Conservation (phyloP, 257 asterid genomes). For the Solanum virginianum region DNA sequence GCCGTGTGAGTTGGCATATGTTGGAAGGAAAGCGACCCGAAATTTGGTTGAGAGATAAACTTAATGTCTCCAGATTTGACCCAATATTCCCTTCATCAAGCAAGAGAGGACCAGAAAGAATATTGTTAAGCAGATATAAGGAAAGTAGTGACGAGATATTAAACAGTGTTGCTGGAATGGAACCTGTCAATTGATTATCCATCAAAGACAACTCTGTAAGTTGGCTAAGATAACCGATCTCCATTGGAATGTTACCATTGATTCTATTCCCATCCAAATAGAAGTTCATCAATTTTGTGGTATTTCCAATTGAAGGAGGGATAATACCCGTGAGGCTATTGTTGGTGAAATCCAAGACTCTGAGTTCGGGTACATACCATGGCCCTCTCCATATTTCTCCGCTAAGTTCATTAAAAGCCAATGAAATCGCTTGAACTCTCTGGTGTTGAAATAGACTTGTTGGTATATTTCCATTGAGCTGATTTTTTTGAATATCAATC, state of each 20-base stretch:
- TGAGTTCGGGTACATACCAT: not conserved
- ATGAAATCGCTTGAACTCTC: not conserved
- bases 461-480: not conserved
- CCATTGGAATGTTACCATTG: not conserved
- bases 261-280: not conserved
- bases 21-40: not conserved
- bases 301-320: not conserved
- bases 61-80: not conserved
- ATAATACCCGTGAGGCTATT: not conserved
- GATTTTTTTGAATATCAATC: not conserved
- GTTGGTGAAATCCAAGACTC: not conserved
- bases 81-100: not conserved
- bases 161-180: not conserved
- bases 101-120: not conserved
- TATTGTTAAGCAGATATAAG: fast-evolving
- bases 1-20: not conserved
- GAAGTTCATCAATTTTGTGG: not conserved
- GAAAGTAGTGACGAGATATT: not conserved
- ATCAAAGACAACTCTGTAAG: not conserved
- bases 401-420: not conserved
- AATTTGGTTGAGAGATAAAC: not conserved
- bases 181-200: not conserved
- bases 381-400: not conserved
- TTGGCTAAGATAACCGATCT: not conserved
- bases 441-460: not conserved